These are phyloP conservation scores for Coelastrella sp. DNA, from an alignment of 139 green algal genomes.

Conservation along the genomic window DNA sequence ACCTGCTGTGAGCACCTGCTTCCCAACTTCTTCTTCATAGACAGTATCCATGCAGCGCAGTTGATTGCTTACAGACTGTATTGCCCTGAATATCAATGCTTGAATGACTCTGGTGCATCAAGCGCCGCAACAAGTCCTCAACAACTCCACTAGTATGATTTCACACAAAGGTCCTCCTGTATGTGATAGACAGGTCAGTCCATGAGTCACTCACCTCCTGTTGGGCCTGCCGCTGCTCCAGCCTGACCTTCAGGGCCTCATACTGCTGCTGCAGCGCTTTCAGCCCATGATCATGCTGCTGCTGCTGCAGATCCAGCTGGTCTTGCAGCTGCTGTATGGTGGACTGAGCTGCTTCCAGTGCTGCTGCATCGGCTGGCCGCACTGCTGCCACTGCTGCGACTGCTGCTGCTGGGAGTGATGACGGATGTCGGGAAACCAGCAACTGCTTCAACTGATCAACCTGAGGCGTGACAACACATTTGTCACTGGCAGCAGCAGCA, in stretches of 20 bases:
- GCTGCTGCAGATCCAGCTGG: slow-evolving; percentile 54
- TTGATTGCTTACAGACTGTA: no score
- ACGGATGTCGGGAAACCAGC: slow-evolving; percentile 50
- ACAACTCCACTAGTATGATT: background rate
- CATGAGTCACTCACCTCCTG: background rate
- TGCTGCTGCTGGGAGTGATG: slow-evolving; percentile 58
- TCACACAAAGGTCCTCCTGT: background rate
- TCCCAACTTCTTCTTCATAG: no score
- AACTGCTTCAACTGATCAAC: slow-evolving; percentile 47
- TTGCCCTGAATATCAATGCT: no score
- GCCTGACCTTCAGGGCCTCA: slow-evolving; percentile 48
- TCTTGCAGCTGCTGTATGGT: slow-evolving; percentile 51
- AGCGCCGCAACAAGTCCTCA: no score
- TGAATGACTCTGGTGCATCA: no score
- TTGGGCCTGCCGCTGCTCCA: slow-evolving; percentile 32
- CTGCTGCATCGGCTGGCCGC: slow-evolving; percentile 47
- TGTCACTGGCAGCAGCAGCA: background rate
- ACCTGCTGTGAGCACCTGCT: no score
- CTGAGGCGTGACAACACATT: slow-evolving; percentile 1
- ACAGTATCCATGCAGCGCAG: no score
- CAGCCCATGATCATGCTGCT: slow-evolving; percentile 65
- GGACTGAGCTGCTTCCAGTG: slow-evolving; percentile 55
- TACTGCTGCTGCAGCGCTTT: slow-evolving; percentile 62
- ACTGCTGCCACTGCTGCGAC: slow-evolving; percentile 58
- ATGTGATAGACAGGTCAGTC: background rate